Evolutionary conservation across 805 yeast species (phyloP).

Genomic region (Starmerella powellii): DNA sequence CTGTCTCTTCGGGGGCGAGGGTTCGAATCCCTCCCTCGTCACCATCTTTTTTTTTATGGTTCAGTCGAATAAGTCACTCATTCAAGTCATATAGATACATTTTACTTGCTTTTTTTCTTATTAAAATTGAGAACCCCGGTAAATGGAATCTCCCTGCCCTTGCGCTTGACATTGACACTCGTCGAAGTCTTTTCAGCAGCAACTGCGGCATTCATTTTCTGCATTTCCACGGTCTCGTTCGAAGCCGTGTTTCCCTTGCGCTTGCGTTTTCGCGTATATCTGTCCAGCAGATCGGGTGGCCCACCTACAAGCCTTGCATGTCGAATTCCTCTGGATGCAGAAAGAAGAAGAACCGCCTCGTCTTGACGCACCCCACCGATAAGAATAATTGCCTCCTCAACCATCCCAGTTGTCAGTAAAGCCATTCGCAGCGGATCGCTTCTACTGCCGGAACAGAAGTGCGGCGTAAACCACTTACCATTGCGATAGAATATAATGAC

Average conservation of each 20-base stretch:
- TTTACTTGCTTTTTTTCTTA: background rate
- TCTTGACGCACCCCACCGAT: background rate
- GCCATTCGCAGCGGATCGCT: constrained; percentile 11
- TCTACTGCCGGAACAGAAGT: constrained; percentile 2
- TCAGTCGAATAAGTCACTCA: no score
- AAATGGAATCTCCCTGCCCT: background rate
- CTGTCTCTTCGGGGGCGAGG: constrained; percentile 24
- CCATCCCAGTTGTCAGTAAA: constrained; percentile 3
- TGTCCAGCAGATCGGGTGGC: background rate
- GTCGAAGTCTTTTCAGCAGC: background rate
- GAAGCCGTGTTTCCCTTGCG: no score
- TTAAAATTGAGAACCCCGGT: background rate
- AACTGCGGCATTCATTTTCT: background rate
- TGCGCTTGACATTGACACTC: background rate
- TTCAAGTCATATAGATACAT: background rate
- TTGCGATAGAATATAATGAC: constrained; percentile 5
- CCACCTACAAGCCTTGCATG: background rate
- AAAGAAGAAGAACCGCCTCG: constrained; percentile 10
- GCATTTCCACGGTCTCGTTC: no score
- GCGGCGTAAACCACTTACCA: constrained; percentile 14
- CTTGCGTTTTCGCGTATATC: constrained; percentile 1
- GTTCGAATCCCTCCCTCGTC: constrained; percentile 25
- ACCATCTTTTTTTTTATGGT: constrained; percentile 18
- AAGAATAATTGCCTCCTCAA: constrained; percentile 3
- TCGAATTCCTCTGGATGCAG: constrained; percentile 4